phyloP scores from a whole-genome alignment of 2,329 filamentous ascomycete genomes.

The Sporothrix brunneoviolacea region DNA sequence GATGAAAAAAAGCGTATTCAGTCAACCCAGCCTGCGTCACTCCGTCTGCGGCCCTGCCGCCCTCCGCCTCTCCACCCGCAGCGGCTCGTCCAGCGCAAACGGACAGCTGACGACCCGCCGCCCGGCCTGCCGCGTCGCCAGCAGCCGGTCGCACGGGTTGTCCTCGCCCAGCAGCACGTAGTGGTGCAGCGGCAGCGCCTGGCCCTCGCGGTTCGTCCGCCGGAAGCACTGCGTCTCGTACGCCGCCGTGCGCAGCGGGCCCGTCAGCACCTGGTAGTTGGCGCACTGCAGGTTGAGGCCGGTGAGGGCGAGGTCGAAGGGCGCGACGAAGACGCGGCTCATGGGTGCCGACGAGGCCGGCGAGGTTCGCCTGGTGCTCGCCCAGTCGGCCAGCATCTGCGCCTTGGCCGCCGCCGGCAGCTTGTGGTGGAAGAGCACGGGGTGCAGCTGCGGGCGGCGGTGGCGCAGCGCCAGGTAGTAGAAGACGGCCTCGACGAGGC shows the following conservation, averaged over 20 bases:
- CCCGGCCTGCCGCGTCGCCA: conserved; percentile 9
- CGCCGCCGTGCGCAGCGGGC: conserved; percentile 1
- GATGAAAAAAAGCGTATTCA: too few relatives aligned
- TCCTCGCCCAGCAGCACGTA: conserved; percentile 12
- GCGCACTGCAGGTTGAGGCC: conserved; percentile 11
- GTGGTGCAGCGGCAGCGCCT: conserved; percentile 14
- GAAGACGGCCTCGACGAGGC: conserved; percentile 11
- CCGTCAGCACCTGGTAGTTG: conserved; percentile 14
- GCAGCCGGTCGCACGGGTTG: conserved; percentile 12
- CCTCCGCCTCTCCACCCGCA: background rate
- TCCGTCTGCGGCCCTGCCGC: too few relatives aligned
- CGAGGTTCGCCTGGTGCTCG: too few relatives aligned
- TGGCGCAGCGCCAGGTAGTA: conserved; percentile 6
- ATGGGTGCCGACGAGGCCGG: background rate
- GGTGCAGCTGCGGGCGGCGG: background rate
- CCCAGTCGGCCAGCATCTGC: background rate
- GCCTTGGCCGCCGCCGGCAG: conserved; percentile 5
- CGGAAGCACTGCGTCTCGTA: conserved; percentile 9
- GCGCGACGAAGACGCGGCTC: conserved; percentile 4
- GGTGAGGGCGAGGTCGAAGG: conserved; percentile 7
- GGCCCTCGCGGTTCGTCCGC: conserved; percentile 11
- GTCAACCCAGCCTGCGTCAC: too few relatives aligned
- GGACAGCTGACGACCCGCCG: too few relatives aligned
- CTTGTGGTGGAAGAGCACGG: conserved; percentile 13
- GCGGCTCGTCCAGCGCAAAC: background rate